Evolutionary conservation across 345 rosid species (phyloP).

Genomic region (Acer yangbiense): DNA sequence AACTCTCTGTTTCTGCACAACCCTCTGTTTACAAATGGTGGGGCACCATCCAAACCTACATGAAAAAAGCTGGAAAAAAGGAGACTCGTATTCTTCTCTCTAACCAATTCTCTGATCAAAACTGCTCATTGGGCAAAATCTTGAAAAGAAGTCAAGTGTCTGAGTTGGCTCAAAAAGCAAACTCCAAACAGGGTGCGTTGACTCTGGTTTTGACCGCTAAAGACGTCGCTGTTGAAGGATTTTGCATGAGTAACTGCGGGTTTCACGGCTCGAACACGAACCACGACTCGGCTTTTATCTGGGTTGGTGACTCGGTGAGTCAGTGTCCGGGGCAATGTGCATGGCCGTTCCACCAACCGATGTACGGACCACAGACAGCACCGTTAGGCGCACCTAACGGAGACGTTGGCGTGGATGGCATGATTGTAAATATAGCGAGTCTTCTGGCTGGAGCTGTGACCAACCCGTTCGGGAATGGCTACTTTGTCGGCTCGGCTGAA

Average conservation of each 20-base stretch:
- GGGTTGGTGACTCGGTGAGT: slow-evolving; percentile 44
- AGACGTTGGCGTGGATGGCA: slow-evolving; percentile 47
- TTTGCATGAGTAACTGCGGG: slow-evolving; percentile 48
- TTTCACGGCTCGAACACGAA: slow-evolving; percentile 33
- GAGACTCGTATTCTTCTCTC: slow-evolving; percentile 16
- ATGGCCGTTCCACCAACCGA: slow-evolving; percentile 54
- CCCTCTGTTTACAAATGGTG: slow-evolving; percentile 37
- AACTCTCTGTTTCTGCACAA: background rate
- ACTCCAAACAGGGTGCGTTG: slow-evolving; percentile 24
- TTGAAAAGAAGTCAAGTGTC: slow-evolving; percentile 30
- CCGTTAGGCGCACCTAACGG: slow-evolving; percentile 44
- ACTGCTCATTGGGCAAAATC: slow-evolving; percentile 35
- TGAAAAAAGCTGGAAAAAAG: slow-evolving; percentile 32
- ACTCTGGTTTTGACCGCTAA: slow-evolving; percentile 38
- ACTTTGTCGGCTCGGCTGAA: slow-evolving; percentile 25
- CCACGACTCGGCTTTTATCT: slow-evolving; percentile 26
- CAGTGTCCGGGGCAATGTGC: slow-evolving; percentile 57
- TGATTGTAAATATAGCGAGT: slow-evolving; percentile 40
- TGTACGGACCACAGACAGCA: slow-evolving; percentile 43
- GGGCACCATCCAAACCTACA: slow-evolving; percentile 32
- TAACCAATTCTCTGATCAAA: slow-evolving; percentile 27
- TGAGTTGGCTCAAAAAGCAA: slow-evolving; percentile 22
- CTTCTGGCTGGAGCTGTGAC: slow-evolving; percentile 45
- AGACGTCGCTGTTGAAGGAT: slow-evolving; percentile 47
- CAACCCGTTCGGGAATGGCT: slow-evolving; percentile 42